phyloP scores from a whole-genome alignment of 140 eudicot species.

The Cichorium intybus region DNA sequence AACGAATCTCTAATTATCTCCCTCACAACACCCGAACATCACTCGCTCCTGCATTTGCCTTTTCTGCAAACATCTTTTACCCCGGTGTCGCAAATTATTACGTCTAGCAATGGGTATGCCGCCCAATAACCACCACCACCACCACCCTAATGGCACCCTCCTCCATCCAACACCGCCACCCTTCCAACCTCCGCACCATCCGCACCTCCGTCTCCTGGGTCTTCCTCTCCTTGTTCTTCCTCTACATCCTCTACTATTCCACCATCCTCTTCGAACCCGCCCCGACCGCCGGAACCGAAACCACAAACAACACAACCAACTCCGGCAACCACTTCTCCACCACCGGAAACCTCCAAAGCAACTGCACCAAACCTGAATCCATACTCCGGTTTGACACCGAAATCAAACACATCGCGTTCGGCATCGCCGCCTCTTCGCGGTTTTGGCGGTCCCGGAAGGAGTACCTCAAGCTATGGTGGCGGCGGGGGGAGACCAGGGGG shows the following conservation, averaged over 20 bases:
- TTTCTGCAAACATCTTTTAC: constrained; percentile 23
- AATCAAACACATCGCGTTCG: constrained; percentile 62
- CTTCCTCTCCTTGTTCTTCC: constrained; percentile 32
- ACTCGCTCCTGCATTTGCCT: constrained; percentile 15
- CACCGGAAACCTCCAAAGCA: constrained; percentile 11
- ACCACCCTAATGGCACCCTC: constrained; percentile 33
- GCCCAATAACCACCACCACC: constrained; percentile 29
- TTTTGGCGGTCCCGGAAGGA: constrained; percentile 50
- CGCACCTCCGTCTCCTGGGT: constrained; percentile 35
- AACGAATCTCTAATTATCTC: constrained; percentile 25
- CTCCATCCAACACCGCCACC: constrained; percentile 35
- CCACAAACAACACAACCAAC: constrained; percentile 7
- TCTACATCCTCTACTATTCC: constrained; percentile 38
- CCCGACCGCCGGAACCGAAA: constrained; percentile 19
- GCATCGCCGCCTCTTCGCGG: constrained; percentile 57
- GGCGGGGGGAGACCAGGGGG: constrained; percentile 52
- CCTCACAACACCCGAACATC: constrained; percentile 39
- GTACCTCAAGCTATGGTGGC: constrained; percentile 69
- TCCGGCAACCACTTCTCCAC: neutral
- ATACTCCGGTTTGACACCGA: constrained; percentile 30
- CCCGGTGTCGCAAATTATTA: constrained; percentile 18
- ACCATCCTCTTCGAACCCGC: constrained; percentile 39
- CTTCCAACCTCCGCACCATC: constrained; percentile 24
- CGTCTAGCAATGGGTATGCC: constrained; percentile 39
- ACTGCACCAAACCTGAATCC: constrained; percentile 13